These are phyloP conservation scores for Blastocystis sp. DNA, from an alignment of 352 stramenopile genomes.

Conservation along the genomic window DNA sequence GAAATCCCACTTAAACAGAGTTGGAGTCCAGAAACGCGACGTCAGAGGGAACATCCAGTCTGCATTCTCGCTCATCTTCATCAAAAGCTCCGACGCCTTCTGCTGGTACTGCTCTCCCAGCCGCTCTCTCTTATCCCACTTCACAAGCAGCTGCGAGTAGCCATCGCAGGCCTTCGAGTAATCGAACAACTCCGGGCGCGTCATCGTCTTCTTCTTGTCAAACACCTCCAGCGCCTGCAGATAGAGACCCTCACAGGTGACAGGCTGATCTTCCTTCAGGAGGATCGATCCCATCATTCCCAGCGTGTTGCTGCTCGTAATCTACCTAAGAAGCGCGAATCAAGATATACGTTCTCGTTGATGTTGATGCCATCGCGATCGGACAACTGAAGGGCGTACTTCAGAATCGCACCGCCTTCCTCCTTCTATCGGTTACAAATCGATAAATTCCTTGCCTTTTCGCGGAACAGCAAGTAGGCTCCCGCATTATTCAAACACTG, in stretches of 20 bases:
- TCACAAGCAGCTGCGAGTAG: slow-evolving; percentile 8
- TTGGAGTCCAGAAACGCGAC: slow-evolving; percentile 26
- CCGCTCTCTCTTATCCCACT: slow-evolving; percentile 27
- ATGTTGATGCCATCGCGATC: background rate
- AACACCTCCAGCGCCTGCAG: slow-evolving; percentile 32
- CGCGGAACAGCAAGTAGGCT: background rate
- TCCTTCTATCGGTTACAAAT: background rate
- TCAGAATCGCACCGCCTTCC: background rate
- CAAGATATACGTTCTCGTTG: slow-evolving; percentile 1
- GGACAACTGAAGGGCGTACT: slow-evolving; percentile 9
- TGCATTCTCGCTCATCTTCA: slow-evolving; percentile 12
- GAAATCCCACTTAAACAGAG: slow-evolving; percentile 22
- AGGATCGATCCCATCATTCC: slow-evolving; percentile 12
- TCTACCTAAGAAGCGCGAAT: background rate
- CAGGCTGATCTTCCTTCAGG: slow-evolving; percentile 22
- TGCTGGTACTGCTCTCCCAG: slow-evolving; percentile 51
- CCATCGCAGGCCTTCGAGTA: slow-evolving; percentile 29
- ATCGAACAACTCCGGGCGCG: slow-evolving; percentile 4
- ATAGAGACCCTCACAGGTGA: slow-evolving; percentile 17
- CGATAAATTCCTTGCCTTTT: background rate
- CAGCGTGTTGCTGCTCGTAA: slow-evolving; percentile 4
- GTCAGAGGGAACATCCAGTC: slow-evolving; percentile 49
- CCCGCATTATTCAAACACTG: slow-evolving; percentile 20
- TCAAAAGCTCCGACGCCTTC: slow-evolving; percentile 6
- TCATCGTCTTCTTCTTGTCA: slow-evolving; percentile 8